Evolutionary conservation across 116 monocot genomes (phyloP).

Genomic region (Iris pallida): DNA sequence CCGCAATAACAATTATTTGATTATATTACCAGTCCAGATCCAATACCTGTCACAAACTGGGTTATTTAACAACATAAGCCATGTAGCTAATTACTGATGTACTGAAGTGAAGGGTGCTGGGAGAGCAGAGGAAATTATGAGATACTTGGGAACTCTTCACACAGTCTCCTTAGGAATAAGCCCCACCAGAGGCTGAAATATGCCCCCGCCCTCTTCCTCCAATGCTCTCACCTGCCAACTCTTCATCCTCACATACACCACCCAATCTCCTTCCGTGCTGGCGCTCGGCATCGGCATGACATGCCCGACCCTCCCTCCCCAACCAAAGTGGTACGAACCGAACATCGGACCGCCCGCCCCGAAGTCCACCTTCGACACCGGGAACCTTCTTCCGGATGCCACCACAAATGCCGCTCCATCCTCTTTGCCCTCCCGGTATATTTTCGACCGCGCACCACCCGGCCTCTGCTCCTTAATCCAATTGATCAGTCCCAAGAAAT

Average conservation of each 20-base stretch:
- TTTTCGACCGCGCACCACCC: background rate
- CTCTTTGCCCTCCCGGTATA: background rate
- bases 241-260: background rate
- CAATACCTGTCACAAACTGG: no score
- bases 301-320: conserved; percentile 1
- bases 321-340: background rate
- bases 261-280: background rate
- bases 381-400: background rate
- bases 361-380: background rate
- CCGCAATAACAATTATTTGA: no score
- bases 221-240: background rate
- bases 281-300: background rate
- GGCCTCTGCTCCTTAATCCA: background rate
- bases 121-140: no score
- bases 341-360: background rate
- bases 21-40: no score
- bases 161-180: no score
- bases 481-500: background rate
- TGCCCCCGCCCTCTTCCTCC: background rate
- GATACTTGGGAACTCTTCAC: no score
- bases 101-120: no score
- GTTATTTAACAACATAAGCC: no score
- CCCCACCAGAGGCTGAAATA: background rate
- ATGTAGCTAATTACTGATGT: no score
- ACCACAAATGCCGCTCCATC: conserved; percentile 1